Percentiles rank a stretch among this genome's conserved stretches.
phyloP scores from a whole-genome alignment of 192 early-diverging fungal species.

The Diversispora epigaea region DNA sequence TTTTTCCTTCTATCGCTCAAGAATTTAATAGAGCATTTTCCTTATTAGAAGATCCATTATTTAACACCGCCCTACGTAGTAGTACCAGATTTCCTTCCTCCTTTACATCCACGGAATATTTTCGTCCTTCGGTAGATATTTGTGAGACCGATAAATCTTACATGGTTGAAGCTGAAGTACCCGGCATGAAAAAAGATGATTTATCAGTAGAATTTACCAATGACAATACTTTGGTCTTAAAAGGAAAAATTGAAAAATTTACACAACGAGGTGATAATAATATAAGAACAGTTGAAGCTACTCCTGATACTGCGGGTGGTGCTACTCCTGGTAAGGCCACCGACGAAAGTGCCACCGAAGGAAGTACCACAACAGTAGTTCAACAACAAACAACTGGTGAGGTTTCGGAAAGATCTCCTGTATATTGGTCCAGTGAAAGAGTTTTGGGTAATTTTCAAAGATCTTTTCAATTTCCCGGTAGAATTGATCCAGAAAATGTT shows the following conservation, averaged over 20 bases:
- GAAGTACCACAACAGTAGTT: background rate
- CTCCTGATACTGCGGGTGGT: background rate
- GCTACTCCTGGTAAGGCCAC: background rate
- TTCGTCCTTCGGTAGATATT: constrained; percentile 38
- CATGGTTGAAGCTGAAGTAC: constrained; percentile 43
- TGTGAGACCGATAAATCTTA: constrained; percentile 36
- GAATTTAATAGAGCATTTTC: constrained; percentile 37
- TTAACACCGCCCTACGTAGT: constrained; percentile 29
- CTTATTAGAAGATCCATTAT: constrained; percentile 39
- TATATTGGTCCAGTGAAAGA: constrained; percentile 33
- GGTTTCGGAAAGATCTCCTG: background rate
- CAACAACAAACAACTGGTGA: background rate
- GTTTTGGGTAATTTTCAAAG: constrained; percentile 29
- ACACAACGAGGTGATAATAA: background rate
- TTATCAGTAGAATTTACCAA: constrained; percentile 39
- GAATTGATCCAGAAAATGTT: constrained; percentile 30
- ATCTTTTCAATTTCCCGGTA: constrained; percentile 32
- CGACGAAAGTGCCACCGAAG: background rate
- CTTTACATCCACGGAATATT: background rate
- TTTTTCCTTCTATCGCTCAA: constrained; percentile 35
- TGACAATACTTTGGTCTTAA: constrained; percentile 36
- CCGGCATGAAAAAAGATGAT: constrained; percentile 42
- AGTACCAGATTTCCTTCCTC: constrained; percentile 19
- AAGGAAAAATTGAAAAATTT: constrained; percentile 36
- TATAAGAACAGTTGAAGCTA: constrained; percentile 10